A percentile compares a stretch with the other conserved stretches of the same genome.
Evolutionary conservation across 805 yeast species (phyloP).

Genomic region (Barnettozyma wickerhamii): DNA sequence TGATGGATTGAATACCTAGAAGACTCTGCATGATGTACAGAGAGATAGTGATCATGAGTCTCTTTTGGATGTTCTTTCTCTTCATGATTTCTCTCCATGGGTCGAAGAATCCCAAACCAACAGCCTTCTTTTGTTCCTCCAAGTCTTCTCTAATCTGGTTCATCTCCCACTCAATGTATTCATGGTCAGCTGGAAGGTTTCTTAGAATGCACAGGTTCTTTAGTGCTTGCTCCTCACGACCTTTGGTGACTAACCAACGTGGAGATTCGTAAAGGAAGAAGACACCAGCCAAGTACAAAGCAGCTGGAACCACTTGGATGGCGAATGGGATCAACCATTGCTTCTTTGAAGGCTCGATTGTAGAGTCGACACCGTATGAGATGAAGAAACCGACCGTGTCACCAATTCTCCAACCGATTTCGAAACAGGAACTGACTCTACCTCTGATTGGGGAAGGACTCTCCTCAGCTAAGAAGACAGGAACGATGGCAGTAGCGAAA

Average conservation of each 20-base stretch:
- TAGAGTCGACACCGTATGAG: slow-evolving; percentile 16
- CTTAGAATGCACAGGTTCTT: slow-evolving; percentile 34
- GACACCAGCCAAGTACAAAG: slow-evolving; percentile 35
- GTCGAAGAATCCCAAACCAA: slow-evolving; percentile 36
- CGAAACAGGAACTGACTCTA: slow-evolving; percentile 41
- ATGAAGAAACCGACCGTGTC: slow-evolving; percentile 20
- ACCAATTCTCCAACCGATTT: slow-evolving; percentile 39
- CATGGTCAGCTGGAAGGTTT: slow-evolving; percentile 32
- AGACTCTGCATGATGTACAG: slow-evolving; percentile 42
- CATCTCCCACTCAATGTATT: slow-evolving; percentile 38
- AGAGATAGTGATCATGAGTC: slow-evolving; percentile 35
- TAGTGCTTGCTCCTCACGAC: slow-evolving; percentile 31
- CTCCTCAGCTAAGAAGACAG: slow-evolving; percentile 45
- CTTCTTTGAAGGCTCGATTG: slow-evolving; percentile 29
- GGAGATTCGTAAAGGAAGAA: slow-evolving; percentile 42
- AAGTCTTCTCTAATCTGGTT: slow-evolving; percentile 27
- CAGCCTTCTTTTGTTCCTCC: slow-evolving; percentile 19
- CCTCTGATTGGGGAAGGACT: slow-evolving; percentile 45
- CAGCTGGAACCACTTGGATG: slow-evolving; percentile 42
- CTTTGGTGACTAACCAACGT: slow-evolving; percentile 36
- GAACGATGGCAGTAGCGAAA: slow-evolving; percentile 45
- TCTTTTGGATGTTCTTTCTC: slow-evolving; percentile 27
- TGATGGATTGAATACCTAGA: slow-evolving; percentile 46
- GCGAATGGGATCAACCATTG: slow-evolving; percentile 48
- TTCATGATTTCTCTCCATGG: slow-evolving; percentile 35